These are phyloP conservation scores for Microthlaspi erraticum DNA, from an alignment of 345 rosid genomes.

Conservation along the genomic window DNA sequence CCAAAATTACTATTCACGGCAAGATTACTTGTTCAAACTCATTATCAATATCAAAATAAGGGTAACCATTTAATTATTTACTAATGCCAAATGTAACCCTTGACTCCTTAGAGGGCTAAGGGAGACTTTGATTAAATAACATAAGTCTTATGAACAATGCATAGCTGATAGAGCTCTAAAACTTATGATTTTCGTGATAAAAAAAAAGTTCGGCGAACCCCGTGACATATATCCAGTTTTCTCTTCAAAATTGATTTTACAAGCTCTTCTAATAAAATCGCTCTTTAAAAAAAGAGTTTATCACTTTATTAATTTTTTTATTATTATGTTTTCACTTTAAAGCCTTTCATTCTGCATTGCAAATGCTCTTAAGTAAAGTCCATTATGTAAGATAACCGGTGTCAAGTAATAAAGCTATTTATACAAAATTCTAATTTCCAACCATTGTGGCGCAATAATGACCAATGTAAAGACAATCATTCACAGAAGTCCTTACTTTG, in stretches of 20 bases:
- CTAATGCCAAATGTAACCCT: constrained; percentile 28
- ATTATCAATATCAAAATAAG: neutral
- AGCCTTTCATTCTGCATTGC: too few species aligned
- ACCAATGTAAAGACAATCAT: constrained; percentile 52
- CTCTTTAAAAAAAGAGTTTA: too few species aligned
- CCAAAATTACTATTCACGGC: neutral
- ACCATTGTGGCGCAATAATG: constrained; percentile 41
- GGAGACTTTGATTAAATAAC: constrained; percentile 21
- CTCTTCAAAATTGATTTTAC: too few species aligned
- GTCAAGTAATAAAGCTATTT: constrained; percentile 54
- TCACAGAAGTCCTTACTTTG: constrained; percentile 50
- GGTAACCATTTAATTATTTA: neutral
- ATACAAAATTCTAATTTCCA: constrained; percentile 46
- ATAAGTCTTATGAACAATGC: neutral
- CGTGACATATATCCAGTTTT: too few species aligned
- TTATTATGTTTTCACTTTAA: too few species aligned
- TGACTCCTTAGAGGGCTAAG: constrained; percentile 30
- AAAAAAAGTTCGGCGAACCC: too few species aligned
- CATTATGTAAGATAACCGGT: constrained; percentile 49
- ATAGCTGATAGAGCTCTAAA: too few species aligned
- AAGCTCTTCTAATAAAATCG: too few species aligned
- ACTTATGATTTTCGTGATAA: too few species aligned
- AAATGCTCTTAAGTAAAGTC: constrained; percentile 31
- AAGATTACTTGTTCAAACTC: constrained; percentile 34
- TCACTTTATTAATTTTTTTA: too few species aligned